A percentile compares a stretch with the other conserved stretches of the same genome.
Conservation (phyloP, 2,329 filamentous ascomycete genomes). For the Colletotrichum tofieldiae region DNA sequence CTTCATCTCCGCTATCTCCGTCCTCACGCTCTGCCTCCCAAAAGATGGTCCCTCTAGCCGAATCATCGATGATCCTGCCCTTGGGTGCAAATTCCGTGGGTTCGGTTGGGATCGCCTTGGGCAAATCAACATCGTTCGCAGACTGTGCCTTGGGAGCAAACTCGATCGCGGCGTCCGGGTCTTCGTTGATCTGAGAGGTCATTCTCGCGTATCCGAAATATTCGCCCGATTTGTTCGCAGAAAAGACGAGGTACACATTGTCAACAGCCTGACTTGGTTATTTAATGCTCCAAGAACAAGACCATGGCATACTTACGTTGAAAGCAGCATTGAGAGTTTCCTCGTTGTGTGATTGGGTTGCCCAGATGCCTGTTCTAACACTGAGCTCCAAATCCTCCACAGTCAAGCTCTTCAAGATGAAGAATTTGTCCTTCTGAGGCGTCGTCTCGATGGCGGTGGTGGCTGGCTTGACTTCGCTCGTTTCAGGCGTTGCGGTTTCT, state of each 20-base stretch:
- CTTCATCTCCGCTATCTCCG: conserved; percentile 59
- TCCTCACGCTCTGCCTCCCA: conserved; percentile 87
- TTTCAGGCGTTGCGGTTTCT: conserved; percentile 16
- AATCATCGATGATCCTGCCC: conserved; percentile 93
- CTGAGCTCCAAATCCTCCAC: conserved; percentile 92
- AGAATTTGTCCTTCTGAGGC: conserved; percentile 80
- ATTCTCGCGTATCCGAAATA: conserved; percentile 97
- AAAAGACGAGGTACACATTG: conserved; percentile 93
- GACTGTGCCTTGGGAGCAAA: conserved; percentile 77
- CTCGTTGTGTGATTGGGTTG: conserved; percentile 95
- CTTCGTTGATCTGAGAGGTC: conserved; percentile 86
- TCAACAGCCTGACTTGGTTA: conserved; percentile 74
- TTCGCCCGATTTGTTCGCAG: conserved; percentile 96
- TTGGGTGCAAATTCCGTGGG: conserved; percentile 84
- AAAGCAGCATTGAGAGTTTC: conserved; percentile 86
- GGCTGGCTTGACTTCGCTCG: conserved; percentile 5
- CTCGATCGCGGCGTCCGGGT: conserved; percentile 78
- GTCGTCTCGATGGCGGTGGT: conserved; percentile 39
- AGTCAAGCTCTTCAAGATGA: conserved; percentile 93
- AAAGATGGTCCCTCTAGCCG: conserved; percentile 94
- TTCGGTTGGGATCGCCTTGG: conserved; percentile 85
- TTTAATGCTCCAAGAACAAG: conserved; percentile 1
- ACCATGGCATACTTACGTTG: conserved; percentile 68
- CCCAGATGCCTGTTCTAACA: conserved; percentile 91
- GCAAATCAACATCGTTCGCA: conserved; percentile 74